Evolutionary conservation across 2,329 filamentous ascomycete species (phyloP).

Genomic region (Neofusicoccum ribis): DNA sequence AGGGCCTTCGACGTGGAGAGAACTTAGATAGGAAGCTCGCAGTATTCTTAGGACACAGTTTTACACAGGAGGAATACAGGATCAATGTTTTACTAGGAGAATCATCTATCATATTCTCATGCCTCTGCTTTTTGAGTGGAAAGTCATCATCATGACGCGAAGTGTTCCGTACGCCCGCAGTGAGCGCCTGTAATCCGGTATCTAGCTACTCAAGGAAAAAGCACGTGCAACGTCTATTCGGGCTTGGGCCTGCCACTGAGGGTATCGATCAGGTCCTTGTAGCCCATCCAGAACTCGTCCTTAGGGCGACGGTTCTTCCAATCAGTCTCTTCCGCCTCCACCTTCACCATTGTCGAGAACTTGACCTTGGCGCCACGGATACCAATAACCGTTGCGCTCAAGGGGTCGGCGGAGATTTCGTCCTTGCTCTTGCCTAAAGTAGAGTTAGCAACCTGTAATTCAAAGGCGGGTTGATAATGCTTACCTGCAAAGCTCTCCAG

Average conservation of each 20-base stretch:
- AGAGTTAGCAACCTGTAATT: neutral
- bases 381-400: slow-evolving; percentile 81
- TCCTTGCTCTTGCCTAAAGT: slow-evolving; percentile 55
- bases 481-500: slow-evolving; percentile 70
- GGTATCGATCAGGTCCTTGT: slow-evolving; percentile 82
- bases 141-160: slow-evolving; percentile 16
- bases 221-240: neutral
- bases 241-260: slow-evolving; percentile 64
- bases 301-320: slow-evolving; percentile 87
- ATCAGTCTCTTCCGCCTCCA: slow-evolving; percentile 86
- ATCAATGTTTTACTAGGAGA: neutral
- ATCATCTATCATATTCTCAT: slow-evolving; percentile 20
- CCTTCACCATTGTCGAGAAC: slow-evolving; percentile 77
- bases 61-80: neutral
- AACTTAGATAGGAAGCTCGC: no score
- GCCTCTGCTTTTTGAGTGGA: neutral
- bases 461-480: neutral
- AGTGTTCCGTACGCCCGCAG: slow-evolving; percentile 4
- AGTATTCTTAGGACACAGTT: no score
- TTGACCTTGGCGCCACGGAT: slow-evolving; percentile 87
- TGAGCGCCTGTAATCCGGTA: slow-evolving; percentile 14
- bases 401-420: slow-evolving; percentile 70
- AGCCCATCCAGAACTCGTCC: slow-evolving; percentile 78
- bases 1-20: no score
- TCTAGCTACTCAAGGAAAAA: slow-evolving; percentile 12